Conservation (phyloP, 257 asterid genomes). For the Lycium barbarum region DNA sequence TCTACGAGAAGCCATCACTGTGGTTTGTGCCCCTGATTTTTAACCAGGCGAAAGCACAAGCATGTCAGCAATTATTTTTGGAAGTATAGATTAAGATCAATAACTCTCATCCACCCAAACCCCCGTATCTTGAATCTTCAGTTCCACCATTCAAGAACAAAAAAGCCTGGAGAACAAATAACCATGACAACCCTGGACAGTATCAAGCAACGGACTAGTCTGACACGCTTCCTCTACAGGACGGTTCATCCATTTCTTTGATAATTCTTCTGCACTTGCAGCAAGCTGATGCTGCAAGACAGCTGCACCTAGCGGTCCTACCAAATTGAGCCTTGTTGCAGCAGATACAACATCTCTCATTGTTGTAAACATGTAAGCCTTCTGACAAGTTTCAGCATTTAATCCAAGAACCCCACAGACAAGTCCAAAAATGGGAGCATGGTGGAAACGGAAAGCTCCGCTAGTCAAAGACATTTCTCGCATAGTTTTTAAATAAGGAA, state of each 20-base stretch:
- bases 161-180: constrained; percentile 95
- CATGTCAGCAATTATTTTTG: neutral
- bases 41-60: constrained; percentile 16
- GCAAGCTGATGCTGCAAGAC: constrained; percentile 78
- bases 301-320: constrained; percentile 92
- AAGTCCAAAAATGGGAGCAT: constrained; percentile 85
- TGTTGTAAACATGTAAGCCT: constrained; percentile 75
- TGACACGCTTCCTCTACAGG: constrained; percentile 86
- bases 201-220: constrained; percentile 84
- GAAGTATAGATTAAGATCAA: neutral
- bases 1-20: neutral
- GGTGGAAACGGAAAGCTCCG: constrained; percentile 62
- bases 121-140: neutral
- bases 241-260: constrained; percentile 82
- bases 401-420: constrained; percentile 80
- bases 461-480: constrained; percentile 59
- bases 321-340: constrained; percentile 85
- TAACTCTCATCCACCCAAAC: constrained; percentile 9
- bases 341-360: constrained; percentile 93
- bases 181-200: constrained; percentile 91
- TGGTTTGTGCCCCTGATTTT: neutral
- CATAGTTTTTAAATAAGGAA: constrained; percentile 61
- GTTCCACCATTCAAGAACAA: constrained; percentile 61
- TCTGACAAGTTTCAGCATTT: constrained; percentile 68
- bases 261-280: constrained; percentile 60